Base-by-base conservation (phyloP, 2,329 filamentous ascomycete species). In the Apiospora aurea region DNA sequence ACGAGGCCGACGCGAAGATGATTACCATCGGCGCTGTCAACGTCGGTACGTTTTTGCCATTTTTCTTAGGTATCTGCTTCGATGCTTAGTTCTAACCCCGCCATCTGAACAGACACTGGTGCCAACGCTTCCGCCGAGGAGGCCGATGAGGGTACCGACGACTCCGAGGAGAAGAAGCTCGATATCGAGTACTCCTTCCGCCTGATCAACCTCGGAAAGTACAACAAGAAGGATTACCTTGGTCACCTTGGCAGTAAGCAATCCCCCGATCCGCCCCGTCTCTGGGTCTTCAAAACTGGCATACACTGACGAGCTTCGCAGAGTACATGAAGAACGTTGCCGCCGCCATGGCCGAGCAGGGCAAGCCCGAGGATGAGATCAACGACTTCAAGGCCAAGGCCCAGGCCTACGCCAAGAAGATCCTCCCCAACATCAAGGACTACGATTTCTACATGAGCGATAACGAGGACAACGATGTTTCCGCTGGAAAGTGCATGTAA, bases 51-150 rank as follows among this genome's bases (percentile, higher is more conserved):
- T 89, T 71, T 61, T 69, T 34, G 34, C 34, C 57, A 38, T 10
- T 14, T 11, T 4, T 7, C 18, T 14, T 11, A 24, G n/a, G 11
- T 26, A 4, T 49, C 47, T 21, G 21, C 34, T 34, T 43, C 34
- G 26, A 69, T 57, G 47, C 69, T 10, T 11, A 14, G 5, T 41
- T n/a, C 57, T 41, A 14, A 64, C 57, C 34, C 34, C 21, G 57
- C 57, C 29, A 64, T 64, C 8, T 21, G 29, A 71, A 44, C 72
- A 94, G 93, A 96, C 84, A 96, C 89, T 80, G 96, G 96, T 84
- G 96, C 95, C 88, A 99, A 99, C 86, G 94, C 96, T 79, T 98
- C 96, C 79, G 95, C 96, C 74, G 96, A 98, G 88, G 96, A 93
- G 82, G 93, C 87, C 71, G 93, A 92, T 0, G 94, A 95, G 79